Conservation (phyloP, 108 stramenopile species). For the Cylindrotheca fusiformis region DNA sequence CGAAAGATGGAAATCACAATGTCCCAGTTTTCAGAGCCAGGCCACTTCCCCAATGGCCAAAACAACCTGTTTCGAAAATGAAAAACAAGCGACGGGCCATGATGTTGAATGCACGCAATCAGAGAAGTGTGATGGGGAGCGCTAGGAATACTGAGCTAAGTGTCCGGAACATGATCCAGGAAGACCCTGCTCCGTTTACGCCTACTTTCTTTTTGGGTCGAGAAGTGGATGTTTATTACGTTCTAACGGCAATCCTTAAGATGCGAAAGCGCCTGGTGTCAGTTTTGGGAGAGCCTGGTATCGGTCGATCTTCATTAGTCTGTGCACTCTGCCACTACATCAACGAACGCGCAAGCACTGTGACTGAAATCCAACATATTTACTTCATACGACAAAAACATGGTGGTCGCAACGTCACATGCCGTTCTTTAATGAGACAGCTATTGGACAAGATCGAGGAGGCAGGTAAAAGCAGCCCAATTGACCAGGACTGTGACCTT, state of each 20-base stretch:
- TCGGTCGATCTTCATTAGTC: conserved; percentile 73
- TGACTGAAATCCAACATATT: conserved; percentile 49
- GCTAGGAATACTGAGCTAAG: conserved; percentile 33
- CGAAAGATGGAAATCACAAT: conserved; percentile 79
- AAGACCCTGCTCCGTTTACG: conserved; percentile 68
- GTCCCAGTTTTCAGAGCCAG: conserved; percentile 72
- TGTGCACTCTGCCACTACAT: conserved; percentile 78
- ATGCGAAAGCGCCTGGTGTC: conserved; percentile 62
- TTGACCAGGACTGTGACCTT: conserved; percentile 38
- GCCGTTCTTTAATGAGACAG: conserved; percentile 29
- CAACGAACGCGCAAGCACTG: conserved; percentile 60
- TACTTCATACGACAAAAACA: conserved; percentile 53
- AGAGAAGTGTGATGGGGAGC: conserved; percentile 11
- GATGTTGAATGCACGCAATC: conserved; percentile 11
- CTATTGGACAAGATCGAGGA: conserved; percentile 48
- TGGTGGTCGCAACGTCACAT: conserved; percentile 27
- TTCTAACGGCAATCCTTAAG: conserved; percentile 52
- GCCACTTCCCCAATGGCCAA: conserved; percentile 59
- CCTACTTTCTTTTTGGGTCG: conserved; percentile 82
- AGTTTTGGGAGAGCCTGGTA: conserved; percentile 60
- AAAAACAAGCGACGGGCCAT: conserved; percentile 14
- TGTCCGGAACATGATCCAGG: conserved; percentile 55
- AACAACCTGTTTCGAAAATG: conserved; percentile 12
- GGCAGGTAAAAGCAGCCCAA: conserved; percentile 25
- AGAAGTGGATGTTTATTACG: conserved; percentile 75